Evolutionary conservation across 306 rosid genomes (phyloP).

Genomic region (Purshia tridentata): DNA sequence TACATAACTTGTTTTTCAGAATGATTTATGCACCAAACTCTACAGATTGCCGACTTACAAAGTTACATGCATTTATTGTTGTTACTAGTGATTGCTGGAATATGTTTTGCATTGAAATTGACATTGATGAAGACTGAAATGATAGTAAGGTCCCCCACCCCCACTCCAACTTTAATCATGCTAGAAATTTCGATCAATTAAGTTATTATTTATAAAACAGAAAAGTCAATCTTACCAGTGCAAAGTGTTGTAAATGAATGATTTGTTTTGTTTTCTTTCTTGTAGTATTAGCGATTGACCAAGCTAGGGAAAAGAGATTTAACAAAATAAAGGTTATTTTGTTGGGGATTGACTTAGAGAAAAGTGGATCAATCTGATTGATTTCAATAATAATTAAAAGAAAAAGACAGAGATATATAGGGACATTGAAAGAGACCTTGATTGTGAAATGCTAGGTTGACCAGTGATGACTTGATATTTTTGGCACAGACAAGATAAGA

Average conservation of each 20-base stretch:
- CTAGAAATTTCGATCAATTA: background rate
- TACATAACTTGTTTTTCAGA: background rate
- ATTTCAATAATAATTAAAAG: constrained; percentile 7
- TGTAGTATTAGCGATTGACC: constrained; percentile 1
- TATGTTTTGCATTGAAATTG: background rate
- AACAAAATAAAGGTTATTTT: constrained; percentile 13
- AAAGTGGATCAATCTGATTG: constrained; percentile 2
- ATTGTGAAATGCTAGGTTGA: constrained; percentile 18
- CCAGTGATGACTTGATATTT: background rate
- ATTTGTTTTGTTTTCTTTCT: background rate
- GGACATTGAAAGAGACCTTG: constrained; percentile 2
- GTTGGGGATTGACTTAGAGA: constrained; percentile 9
- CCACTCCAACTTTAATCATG: background rate
- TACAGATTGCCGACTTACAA: background rate
- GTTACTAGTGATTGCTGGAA: background rate
- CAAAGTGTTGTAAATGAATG: background rate
- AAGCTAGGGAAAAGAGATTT: background rate
- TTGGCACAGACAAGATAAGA: background rate
- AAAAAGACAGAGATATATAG: background rate
- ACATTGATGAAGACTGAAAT: background rate
- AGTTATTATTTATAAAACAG: background rate
- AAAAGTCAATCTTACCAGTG: background rate
- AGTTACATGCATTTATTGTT: constrained; percentile 1
- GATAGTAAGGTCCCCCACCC: background rate
- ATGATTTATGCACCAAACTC: background rate